Base-by-base conservation (phyloP, 805 yeast species). In the Kazachstania kunashirensis region DNA sequence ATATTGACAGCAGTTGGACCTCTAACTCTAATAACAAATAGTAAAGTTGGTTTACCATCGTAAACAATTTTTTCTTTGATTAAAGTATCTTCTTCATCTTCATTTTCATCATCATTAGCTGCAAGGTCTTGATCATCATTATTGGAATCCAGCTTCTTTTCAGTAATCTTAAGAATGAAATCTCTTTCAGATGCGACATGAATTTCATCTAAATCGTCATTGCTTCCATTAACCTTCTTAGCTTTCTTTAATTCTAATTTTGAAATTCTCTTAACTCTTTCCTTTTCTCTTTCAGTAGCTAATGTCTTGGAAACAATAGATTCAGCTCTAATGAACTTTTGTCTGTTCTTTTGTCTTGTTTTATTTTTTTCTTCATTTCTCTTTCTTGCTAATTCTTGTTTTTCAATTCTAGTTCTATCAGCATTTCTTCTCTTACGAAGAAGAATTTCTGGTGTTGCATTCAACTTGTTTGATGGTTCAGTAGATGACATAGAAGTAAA, bases 371-470 rank as follows among this genome's bases (percentile, higher is more conserved):
- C 66, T 37, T 67, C 68, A 29, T 62, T 65, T 57, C 70, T 74
- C 49, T 66, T 61, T 44, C 67, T 67, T 12, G 78, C 77, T 38
- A 69, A 68, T 45, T 78, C 82, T 57, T 80, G 89, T 53, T 79
- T 82, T 57, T 78, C 83, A 37, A 81, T 49, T 57, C 86, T 71
- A 47, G 77, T 66, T 57, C 80, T 67, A 57, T 82, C 89, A 41
- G 79, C 81, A 53, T 79, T 73, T 65, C 81, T 83, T 63, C 94
- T 75, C 66, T 82, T 83, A 53, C 77, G 75, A 44, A 83, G 68
- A 48, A 83, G 73, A 38, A 83, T 69, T 58, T 83, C 92, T 26
- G 92, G 89, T 53, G 78, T 80, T 18, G 80, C 69, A 55, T 79
- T 38, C 25, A 48, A 27, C 29, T 41, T 16, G 9, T 33, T 29